Conservation (phyloP, 2,329 filamentous ascomycete genomes). For the Arthrinium phaeospermum region DNA sequence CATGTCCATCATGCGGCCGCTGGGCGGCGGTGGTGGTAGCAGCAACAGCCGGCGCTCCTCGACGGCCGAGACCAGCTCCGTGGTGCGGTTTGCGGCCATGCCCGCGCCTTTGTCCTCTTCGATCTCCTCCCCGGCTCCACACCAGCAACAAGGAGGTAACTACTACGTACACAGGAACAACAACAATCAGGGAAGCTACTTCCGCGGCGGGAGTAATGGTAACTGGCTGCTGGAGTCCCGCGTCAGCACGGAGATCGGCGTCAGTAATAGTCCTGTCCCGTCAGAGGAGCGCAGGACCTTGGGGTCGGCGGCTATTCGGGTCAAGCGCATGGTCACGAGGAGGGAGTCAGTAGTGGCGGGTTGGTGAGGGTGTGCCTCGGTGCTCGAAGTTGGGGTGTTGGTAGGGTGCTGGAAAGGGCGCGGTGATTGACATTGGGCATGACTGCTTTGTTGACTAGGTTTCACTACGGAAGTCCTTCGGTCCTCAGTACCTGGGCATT, state of each 20-base stretch:
- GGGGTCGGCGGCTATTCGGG: not conserved
- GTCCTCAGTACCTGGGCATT: not conserved
- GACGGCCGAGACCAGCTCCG: not conserved
- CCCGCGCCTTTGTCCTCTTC: not conserved
- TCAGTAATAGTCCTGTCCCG: not conserved
- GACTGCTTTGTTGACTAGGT: not conserved
- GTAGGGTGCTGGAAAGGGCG: not conserved
- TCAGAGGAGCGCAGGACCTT: not conserved
- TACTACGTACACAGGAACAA: not conserved
- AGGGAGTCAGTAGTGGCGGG: not conserved
- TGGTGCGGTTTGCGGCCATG: not conserved
- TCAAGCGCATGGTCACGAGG: conserved; percentile 1
- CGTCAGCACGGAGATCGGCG: not conserved
- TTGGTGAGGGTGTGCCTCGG: not conserved
- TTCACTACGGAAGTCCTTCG: not conserved
- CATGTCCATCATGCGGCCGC: not conserved
- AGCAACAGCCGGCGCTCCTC: not conserved
- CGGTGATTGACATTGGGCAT: not conserved
- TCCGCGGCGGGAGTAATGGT: not conserved
- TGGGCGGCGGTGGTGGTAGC: not conserved
- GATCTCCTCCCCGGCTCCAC: not conserved
- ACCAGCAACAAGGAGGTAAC: not conserved
- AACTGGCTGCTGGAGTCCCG: not conserved
- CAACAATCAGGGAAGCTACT: not conserved
- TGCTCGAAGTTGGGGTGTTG: not conserved